Conservation (phyloP, 495 filamentous ascomycete genomes). For the Thozetella sp. region DNA sequence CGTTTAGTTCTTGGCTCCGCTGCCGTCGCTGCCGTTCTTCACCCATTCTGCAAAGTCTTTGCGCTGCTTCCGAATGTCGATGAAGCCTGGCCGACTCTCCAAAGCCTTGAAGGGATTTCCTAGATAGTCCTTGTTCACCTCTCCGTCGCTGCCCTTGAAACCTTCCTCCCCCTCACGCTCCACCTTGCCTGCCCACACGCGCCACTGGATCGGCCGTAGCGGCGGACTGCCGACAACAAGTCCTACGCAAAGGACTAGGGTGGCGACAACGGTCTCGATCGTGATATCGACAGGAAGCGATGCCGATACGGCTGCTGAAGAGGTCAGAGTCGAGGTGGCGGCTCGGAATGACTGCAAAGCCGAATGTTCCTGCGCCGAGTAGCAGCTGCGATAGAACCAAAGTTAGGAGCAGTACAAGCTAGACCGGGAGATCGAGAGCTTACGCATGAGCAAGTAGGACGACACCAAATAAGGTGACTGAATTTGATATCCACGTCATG, state of each 20-base stretch:
- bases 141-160: slow-evolving; percentile 71
- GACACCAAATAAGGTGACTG: slow-evolving; percentile 65
- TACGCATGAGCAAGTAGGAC: slow-evolving; percentile 76
- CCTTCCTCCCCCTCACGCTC: slow-evolving; percentile 73
- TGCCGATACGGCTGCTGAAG: slow-evolving; percentile 25
- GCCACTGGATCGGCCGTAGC: slow-evolving; percentile 77
- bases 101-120: slow-evolving; percentile 52
- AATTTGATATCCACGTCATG: slow-evolving; percentile 69
- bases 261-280: slow-evolving; percentile 74
- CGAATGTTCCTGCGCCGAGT: slow-evolving; percentile 85
- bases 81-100: slow-evolving; percentile 46
- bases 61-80: slow-evolving; percentile 66
- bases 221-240: slow-evolving; percentile 70
- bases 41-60: slow-evolving; percentile 79
- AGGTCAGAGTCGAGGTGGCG: slow-evolving; percentile 47
- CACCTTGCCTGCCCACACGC: slow-evolving; percentile 80
- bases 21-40: slow-evolving; percentile 25
- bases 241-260: slow-evolving; percentile 67
- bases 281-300: slow-evolving; percentile 76
- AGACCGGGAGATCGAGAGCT: slow-evolving; percentile 20
- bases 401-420: slow-evolving; percentile 6
- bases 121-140: slow-evolving; percentile 47
- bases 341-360: slow-evolving; percentile 62
- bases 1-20: background rate
- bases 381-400: slow-evolving; percentile 59